Evolutionary conservation across 2,329 filamentous ascomycete species (phyloP), one percentile per base, ranked within the genome.

Genomic region (Fusarium nelsonii): DNA sequence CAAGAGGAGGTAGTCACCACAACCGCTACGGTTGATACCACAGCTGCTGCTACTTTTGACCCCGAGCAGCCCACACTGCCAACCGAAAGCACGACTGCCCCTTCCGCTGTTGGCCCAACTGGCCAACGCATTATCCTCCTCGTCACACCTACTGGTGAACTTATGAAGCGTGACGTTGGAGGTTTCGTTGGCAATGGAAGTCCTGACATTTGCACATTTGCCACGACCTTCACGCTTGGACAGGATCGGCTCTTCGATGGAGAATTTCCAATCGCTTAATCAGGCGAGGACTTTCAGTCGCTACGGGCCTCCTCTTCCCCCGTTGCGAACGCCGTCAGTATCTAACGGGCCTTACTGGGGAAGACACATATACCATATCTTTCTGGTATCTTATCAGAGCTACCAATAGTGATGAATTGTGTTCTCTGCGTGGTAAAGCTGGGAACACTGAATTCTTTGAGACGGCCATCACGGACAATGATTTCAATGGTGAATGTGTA

Each of bases 121-220:
- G 23, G 41, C 1, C n/a, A 59, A 4, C 41, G 57, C 4, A 26
- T 59, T 4, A 60, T 59, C 4, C 32, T 60, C 9, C 41, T 37
- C 1, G 8, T 58, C 6, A 20, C 3, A 12, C 41, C 53, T 6
- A 34, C 41, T 0, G 16, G 34, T 1, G 53, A 15, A 6, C 39
- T 33, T 20, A 50, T 30, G 9, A 58, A 50, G 8, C 57, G 57
- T 5, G 36, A 60, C 10, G 7, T 46, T 14, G 54, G 54, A 5
- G 53, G 57, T 2, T 60, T 59, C 3, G 53, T 60, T 3, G 57
- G 57, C 4, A 9, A 50, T 0, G 39, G n/a, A 1, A 60, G 40
- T 0, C 56, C 56, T 2, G 51, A 54, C 14, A 6, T 54, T n/a
- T 54, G 40, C 3, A 52, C 26, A 1, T 54, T 46, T 5, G 40